Percentiles rank a stretch among this genome's conserved stretches.
phyloP scores from a whole-genome alignment of 192 early-diverging fungal species.

The Gryganskiella cystojenkinii region DNA sequence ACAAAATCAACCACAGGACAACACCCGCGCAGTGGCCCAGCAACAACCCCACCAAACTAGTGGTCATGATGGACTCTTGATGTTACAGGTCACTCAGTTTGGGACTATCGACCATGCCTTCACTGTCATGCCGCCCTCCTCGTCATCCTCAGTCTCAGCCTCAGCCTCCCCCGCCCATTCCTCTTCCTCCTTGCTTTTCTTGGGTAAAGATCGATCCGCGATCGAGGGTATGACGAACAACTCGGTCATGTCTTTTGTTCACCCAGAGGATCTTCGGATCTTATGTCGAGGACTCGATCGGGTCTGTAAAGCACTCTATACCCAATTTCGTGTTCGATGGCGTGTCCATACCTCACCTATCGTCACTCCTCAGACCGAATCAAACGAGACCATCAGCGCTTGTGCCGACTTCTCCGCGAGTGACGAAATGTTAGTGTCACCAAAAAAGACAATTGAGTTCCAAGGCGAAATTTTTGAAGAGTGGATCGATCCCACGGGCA shows the following conservation, averaged over 20 bases:
- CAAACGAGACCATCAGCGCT: not conserved
- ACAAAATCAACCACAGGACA: conserved; percentile 1
- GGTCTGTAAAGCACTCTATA: conserved; percentile 19
- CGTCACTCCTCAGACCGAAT: not conserved
- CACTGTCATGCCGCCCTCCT: conserved; percentile 8
- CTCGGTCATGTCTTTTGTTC: conserved; percentile 32
- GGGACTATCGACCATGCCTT: conserved; percentile 42
- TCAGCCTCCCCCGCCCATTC: not conserved
- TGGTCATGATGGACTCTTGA: too few relatives aligned
- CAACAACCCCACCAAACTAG: not conserved
- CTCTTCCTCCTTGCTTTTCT: not conserved
- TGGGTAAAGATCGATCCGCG: not conserved
- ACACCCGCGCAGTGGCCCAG: not conserved
- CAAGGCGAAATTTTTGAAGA: conserved; percentile 43
- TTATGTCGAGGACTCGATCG: conserved; percentile 32
- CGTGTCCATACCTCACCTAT: conserved; percentile 1
- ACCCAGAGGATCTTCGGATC: conserved; percentile 31
- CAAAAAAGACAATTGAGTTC: conserved; percentile 27
- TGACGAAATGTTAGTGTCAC: not conserved
- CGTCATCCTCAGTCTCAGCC: not conserved
- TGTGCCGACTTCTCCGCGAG: not conserved
- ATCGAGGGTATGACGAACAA: conserved; percentile 18
- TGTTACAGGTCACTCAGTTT: conserved; percentile 42
- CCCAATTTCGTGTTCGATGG: conserved; percentile 32
- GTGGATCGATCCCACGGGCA: conserved; percentile 30